A percentile compares a stretch with the other conserved stretches of the same genome.
These are phyloP conservation scores for Mucor mucedo DNA, from an alignment of 371 early-diverging fungal species.

Conservation along the genomic window DNA sequence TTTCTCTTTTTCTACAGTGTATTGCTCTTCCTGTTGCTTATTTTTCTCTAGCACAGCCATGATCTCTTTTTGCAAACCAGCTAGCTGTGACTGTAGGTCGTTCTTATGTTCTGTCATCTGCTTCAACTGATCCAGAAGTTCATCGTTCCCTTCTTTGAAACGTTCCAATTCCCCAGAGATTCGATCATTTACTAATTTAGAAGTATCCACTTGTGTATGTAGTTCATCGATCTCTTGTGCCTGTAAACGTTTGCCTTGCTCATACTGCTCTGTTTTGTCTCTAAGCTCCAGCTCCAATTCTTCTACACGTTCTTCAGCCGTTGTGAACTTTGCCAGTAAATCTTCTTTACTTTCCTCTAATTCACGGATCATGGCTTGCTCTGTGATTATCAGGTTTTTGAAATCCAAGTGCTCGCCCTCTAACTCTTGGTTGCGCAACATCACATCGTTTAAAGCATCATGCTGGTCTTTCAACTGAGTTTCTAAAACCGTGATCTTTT, in stretches of 20 bases:
- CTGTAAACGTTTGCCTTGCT: slow-evolving; percentile 40
- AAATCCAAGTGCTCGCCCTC: slow-evolving; percentile 54
- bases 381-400: slow-evolving; percentile 51
- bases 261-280: slow-evolving; percentile 9
- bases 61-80: background rate
- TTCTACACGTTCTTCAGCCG: slow-evolving; percentile 51
- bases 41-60: background rate
- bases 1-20: slow-evolving; percentile 10
- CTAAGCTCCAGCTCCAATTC: slow-evolving; percentile 23
- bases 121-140: background rate
- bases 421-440: slow-evolving; percentile 53
- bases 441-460: slow-evolving; percentile 54
- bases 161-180: slow-evolving; percentile 4
- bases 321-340: slow-evolving; percentile 62
- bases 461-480: slow-evolving; percentile 50
- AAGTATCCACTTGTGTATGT: slow-evolving; percentile 9
- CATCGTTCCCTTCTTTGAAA: background rate
- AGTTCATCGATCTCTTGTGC: slow-evolving; percentile 47
- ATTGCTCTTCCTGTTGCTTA: background rate
- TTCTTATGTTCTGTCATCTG: background rate
- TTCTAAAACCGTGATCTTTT: slow-evolving; percentile 58
- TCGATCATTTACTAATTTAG: slow-evolving; percentile 12
- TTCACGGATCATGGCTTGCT: slow-evolving; percentile 52
- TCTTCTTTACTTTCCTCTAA: slow-evolving; percentile 67
- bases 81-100: background rate